Percentiles rank a stretch among this genome's conserved stretches.
phyloP scores from a whole-genome alignment of 2,329 filamentous ascomycete species.

The Aspergillus carbonarius region DNA sequence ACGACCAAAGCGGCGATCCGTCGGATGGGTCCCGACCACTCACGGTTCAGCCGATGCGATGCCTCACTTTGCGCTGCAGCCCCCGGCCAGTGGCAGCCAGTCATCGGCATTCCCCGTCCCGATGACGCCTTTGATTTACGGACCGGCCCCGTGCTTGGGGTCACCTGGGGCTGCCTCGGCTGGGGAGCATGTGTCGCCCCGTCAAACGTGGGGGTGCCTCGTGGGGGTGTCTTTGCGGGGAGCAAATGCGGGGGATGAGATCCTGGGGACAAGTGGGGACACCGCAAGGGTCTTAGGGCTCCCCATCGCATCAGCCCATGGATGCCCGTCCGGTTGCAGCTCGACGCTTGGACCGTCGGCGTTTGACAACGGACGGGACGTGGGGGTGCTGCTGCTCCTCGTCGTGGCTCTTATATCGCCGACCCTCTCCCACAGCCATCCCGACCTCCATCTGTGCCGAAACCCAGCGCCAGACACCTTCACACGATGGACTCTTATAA shows the following conservation, averaged over 20 bases:
- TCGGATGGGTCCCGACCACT: background rate
- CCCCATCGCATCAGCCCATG: background rate
- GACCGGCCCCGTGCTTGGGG: too few relatives aligned
- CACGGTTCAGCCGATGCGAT: background rate
- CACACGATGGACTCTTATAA: slow-evolving; percentile 4
- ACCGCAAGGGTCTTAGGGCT: background rate
- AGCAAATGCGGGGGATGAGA: background rate
- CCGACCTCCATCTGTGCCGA: too few relatives aligned
- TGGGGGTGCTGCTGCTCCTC: background rate
- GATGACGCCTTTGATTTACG: too few relatives aligned
- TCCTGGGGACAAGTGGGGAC: too few relatives aligned
- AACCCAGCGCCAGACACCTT: background rate
- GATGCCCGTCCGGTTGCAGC: background rate
- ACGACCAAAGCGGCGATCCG: too few relatives aligned
- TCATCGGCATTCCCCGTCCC: background rate
- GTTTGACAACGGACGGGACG: background rate
- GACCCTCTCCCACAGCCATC: too few relatives aligned
- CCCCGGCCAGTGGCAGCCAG: background rate
- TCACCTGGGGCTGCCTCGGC: background rate
- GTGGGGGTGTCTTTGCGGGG: background rate
- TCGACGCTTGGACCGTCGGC: background rate
- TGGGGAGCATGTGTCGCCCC: background rate
- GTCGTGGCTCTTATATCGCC: background rate
- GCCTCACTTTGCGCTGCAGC: background rate
- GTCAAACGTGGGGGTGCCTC: background rate